Conservation (phyloP, 306 rosid genomes). For the Datisca glomerata region DNA sequence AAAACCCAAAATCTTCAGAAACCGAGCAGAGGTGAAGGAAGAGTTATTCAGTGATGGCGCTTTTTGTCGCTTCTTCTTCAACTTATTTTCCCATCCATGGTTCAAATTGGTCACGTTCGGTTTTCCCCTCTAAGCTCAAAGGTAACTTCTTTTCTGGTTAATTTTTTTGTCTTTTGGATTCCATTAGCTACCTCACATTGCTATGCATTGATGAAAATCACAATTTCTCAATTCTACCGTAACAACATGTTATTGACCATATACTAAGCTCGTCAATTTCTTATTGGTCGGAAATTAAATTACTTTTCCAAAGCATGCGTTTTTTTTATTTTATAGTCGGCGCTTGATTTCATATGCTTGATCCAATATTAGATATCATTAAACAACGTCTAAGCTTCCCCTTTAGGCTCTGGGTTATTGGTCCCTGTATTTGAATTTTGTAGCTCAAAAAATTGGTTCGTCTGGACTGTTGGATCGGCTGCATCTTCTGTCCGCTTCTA, state of each 20-base stretch:
- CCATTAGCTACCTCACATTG: slow-evolving; percentile 1
- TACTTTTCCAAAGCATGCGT: background rate
- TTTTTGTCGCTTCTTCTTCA: slow-evolving; percentile 40
- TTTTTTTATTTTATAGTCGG: background rate
- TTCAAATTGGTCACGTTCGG: slow-evolving; percentile 19
- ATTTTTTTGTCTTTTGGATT: background rate
- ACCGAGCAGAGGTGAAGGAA: background rate
- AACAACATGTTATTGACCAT: background rate
- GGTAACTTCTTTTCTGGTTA: slow-evolving; percentile 22
- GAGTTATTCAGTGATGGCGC: slow-evolving; percentile 32
- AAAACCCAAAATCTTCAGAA: background rate
- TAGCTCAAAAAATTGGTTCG: slow-evolving; percentile 44
- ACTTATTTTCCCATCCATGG: slow-evolving; percentile 39
- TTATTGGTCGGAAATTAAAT: background rate
- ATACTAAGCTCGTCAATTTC: background rate
- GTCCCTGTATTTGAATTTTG: slow-evolving; percentile 7
- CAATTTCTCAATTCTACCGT: background rate
- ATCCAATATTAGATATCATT: too few relatives aligned
- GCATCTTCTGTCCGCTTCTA: slow-evolving; percentile 8
- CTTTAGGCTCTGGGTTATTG: background rate
- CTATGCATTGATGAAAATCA: background rate
- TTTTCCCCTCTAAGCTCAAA: slow-evolving; percentile 29
- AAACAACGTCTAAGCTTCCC: too few relatives aligned
- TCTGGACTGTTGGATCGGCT: slow-evolving; percentile 22
- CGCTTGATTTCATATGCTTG: too few relatives aligned